A percentile compares a stretch with the other conserved stretches of the same genome.
Conservation (phyloP, 352 stramenopile genomes). For the Globisporangium middletonii region DNA sequence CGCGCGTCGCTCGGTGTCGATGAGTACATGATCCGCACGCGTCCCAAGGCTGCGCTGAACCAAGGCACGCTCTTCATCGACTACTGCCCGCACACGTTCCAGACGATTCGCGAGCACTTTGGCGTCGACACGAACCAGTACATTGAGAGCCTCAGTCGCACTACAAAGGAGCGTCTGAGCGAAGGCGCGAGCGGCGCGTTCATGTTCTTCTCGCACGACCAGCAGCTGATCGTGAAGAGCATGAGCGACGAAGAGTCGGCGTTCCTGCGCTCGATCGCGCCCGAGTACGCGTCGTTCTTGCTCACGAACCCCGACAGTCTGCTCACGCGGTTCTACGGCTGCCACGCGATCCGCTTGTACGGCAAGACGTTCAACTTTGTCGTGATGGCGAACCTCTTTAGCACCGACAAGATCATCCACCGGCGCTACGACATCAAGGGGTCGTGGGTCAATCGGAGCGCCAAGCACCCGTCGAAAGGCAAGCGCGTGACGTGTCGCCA, state of each 20-base stretch:
- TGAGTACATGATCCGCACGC: constrained; percentile 80
- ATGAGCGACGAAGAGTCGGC: constrained; percentile 84
- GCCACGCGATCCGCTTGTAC: constrained; percentile 80
- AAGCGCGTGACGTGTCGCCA: constrained; percentile 82
- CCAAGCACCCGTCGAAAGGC: constrained; percentile 82
- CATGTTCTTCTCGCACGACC: constrained; percentile 88
- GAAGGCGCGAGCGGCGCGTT: constrained; percentile 84
- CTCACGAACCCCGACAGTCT: constrained; percentile 79
- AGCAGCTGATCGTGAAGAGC: constrained; percentile 87
- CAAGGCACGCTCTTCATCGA: constrained; percentile 85
- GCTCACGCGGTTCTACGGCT: constrained; percentile 80
- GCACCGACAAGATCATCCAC: constrained; percentile 77
- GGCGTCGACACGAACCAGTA: constrained; percentile 80
- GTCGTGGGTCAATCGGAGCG: constrained; percentile 84
- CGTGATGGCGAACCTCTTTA: constrained; percentile 87
- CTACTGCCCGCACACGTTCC: constrained; percentile 82
- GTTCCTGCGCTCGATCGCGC: constrained; percentile 75
- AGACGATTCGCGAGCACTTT: constrained; percentile 83
- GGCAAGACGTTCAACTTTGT: constrained; percentile 89
- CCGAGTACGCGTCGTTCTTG: constrained; percentile 77
- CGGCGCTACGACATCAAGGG: constrained; percentile 87
- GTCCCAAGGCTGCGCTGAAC: constrained; percentile 59
- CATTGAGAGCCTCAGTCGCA: constrained; percentile 76
- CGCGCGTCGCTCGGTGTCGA: constrained; percentile 70
- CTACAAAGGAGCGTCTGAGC: constrained; percentile 81